Base-by-base conservation (phyloP, 1,139 yeast genomes). In the Geotrichum siamense region DNA sequence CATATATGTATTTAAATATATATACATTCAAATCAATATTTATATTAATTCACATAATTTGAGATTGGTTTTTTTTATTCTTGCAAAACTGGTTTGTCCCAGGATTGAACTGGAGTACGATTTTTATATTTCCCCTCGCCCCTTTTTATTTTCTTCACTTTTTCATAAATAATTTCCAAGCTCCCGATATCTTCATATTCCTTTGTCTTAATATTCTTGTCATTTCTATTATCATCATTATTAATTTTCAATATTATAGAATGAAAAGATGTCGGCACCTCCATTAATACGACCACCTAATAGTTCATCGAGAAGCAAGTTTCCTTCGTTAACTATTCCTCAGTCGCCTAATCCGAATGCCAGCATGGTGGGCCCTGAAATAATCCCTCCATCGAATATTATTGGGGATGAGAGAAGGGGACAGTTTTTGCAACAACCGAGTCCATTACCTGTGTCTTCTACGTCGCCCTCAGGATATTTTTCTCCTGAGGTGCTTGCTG, bases 261-360 rank as follows among this genome's bases (percentile, higher is more conserved):
- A 21, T 22, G 25, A 19, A 39, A 15, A 20, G 20, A 44, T 44
- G 47, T 44, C 47, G 3, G 43, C 43, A 35, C 47, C 47, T 21
- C 47, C 47, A 22, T 17, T 44, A 36, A 44, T 44, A 23, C 43
- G 43, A 9, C 47, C 47, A 27, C 46, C 43, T 3, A 33, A 33
- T 22, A 28, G 17, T 28, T 21, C 25, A 8, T 21, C 45, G 5
- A 30, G 39, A 28, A 34, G 37, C 42, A 43, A 38, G 32, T 43
- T 43, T 17, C 45, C 45, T 19, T 9, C 45, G 8, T 34, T 43
- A 25, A 22, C 38, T 12, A 43, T 43, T 20, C 45, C 45, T 15
- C 37, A 38, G 8, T 13, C 42, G 15, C 17, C 39, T 19, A 34
- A 41, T n/a, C 26, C 38, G 19, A 16, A 30, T n/a, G 32, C 29